Evolutionary conservation across 495 filamentous ascomycete genomes (phyloP), one percentile per base, ranked within the genome.

Genomic region (Podospora pseudopauciseta): DNA sequence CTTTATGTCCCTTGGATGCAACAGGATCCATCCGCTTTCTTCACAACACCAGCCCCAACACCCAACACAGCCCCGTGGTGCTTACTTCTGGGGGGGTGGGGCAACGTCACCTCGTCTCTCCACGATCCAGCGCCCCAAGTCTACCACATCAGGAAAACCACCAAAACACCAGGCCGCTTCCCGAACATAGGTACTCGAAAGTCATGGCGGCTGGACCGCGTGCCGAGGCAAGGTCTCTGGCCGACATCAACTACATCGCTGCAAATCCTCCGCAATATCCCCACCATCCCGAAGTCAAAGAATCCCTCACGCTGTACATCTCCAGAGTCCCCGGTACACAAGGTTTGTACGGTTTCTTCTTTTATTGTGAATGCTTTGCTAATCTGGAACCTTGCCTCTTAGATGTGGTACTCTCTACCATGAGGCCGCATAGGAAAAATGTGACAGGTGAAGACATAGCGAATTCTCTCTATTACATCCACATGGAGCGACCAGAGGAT

Each of bases 331-430:
- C 94, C 2, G 94, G 95, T 16, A 96, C 90, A 69, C 87, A 87
- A 88, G 93, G 93, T 94, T 82, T 44, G 83, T 76, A 34, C 27
- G 18, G 16, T 23, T 27, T 60, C n/a, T 54, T 49, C 56, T 61
- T 66, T 65, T 32, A 55, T 59, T 61, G 23, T 65, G 54, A 67
- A 59, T 26, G 44, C 3, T 65, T n/a, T 74, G 63, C 67, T 72
- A 64, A 64, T 68, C 54, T n/a, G 5, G 0, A 23, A 23, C 1
- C 23, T 23, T 23, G 23, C 23, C 27, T 26, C 5, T 28, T 66
- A 96, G 95, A 98, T 84, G 85, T 98, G 58, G 95, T 99, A 67
- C 86, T 98, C n/a, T 94, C 94, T 9, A 91, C 95, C 0, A 80
- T 96, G 23, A 94, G 94, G 77, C 95, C 95, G 19, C 87, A 91